Evolutionary conservation across 1,139 yeast genomes (phyloP).

Genomic region (Saccharomyces uvarum): DNA sequence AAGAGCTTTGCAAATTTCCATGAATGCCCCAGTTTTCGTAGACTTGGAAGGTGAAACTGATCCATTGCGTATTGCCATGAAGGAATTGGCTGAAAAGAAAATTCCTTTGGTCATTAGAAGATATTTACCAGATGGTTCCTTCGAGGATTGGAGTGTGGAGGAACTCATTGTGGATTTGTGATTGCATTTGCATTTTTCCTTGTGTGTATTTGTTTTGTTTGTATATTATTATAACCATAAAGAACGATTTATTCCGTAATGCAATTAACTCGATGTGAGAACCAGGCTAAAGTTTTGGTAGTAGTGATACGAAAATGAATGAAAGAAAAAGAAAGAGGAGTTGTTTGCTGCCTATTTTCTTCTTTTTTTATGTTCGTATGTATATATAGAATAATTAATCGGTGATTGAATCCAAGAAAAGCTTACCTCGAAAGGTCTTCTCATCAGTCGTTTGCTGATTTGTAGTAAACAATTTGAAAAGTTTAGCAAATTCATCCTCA

Average conservation of each 20-base stretch:
- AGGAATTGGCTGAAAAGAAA: slow-evolving; percentile 88
- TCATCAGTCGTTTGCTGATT: slow-evolving; percentile 52
- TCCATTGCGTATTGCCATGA: slow-evolving; percentile 97
- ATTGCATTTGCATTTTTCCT: slow-evolving; percentile 8
- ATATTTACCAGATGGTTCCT: slow-evolving; percentile 92
- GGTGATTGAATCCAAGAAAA: slow-evolving; percentile 50
- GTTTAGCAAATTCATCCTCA: slow-evolving; percentile 42
- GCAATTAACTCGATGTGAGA: not conserved
- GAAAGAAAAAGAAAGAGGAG: not conserved
- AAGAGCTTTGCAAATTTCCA: slow-evolving; percentile 89
- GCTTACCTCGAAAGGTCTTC: slow-evolving; percentile 45
- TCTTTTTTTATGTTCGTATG: not conserved
- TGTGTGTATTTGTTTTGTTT: slow-evolving; percentile 15
- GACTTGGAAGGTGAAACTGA: slow-evolving; percentile 98
- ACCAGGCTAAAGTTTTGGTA: not conserved
- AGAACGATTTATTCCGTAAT: not conserved
- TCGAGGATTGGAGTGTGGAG: slow-evolving; percentile 98
- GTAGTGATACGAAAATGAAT: not conserved
- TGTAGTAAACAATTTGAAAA: slow-evolving; percentile 50
- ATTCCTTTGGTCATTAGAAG: slow-evolving; percentile 93
- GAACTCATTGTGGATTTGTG: slow-evolving; percentile 85
- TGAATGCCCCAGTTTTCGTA: slow-evolving; percentile 96
- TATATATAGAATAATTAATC: slow-evolving; percentile 13
- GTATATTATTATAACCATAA: not conserved
- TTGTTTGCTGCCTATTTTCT: not conserved